Conservation (phyloP, 306 rosid species). For the Lathyrus oleraceus region DNA sequence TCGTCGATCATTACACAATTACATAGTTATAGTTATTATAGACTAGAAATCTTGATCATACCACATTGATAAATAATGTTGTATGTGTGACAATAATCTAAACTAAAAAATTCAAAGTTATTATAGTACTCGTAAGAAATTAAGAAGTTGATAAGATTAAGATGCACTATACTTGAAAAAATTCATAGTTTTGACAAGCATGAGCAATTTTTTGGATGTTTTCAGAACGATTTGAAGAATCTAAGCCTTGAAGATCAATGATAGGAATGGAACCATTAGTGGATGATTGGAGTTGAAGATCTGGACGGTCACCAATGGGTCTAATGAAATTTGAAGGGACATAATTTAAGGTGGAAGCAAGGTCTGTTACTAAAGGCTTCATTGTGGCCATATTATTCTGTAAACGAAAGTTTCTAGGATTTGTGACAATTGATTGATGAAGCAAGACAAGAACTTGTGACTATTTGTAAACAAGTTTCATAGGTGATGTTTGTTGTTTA, state of each 20-base stretch:
- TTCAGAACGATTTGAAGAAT: constrained; percentile 7
- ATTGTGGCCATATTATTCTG: constrained; percentile 15
- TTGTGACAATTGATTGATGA: neutral
- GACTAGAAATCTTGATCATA: too few relatives aligned
- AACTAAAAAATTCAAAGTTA: too few relatives aligned
- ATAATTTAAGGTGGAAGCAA: constrained; percentile 16
- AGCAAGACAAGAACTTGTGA: neutral
- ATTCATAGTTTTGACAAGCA: constrained; percentile 69
- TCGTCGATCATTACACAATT: too few relatives aligned
- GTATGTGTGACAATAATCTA: too few relatives aligned
- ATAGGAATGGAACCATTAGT: constrained; percentile 18
- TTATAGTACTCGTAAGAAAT: neutral
- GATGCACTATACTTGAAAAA: constrained; percentile 58
- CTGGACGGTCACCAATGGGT: constrained; percentile 37
- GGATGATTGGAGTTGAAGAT: constrained; percentile 7
- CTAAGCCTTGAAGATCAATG: constrained; percentile 28
- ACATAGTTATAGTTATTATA: too few relatives aligned
- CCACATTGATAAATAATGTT: too few relatives aligned
- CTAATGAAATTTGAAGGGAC: constrained; percentile 43
- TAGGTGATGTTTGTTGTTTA: neutral
- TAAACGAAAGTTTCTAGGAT: neutral
- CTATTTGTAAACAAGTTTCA: neutral
- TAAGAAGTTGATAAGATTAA: neutral
- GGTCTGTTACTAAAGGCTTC: constrained; percentile 36
- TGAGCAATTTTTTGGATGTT: constrained; percentile 44